Evolutionary conservation across 2,329 filamentous ascomycete species (phyloP).

Genomic region (Cladobotryum mycophilum): DNA sequence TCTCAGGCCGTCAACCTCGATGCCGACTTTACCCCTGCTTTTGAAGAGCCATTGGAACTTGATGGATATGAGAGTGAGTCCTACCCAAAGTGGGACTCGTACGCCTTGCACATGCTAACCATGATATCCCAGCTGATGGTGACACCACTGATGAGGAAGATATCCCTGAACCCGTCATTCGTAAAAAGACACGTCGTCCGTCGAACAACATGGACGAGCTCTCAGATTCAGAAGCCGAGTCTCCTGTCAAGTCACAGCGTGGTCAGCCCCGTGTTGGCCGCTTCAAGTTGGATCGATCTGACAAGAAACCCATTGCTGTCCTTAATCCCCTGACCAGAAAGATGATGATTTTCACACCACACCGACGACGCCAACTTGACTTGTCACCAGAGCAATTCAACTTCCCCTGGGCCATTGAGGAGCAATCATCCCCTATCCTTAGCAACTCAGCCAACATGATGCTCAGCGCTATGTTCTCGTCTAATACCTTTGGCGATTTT

Average conservation of each 20-base stretch:
- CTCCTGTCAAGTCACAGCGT: constrained; percentile 39
- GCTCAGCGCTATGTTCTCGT: constrained; percentile 65
- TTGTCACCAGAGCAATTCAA: constrained; percentile 51
- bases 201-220: constrained; percentile 31
- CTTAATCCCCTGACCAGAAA: constrained; percentile 52
- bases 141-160: constrained; percentile 59
- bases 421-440: constrained; percentile 50
- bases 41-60: constrained; percentile 36
- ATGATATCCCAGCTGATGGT: constrained; percentile 43
- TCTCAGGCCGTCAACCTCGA: constrained; percentile 22
- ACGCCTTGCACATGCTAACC: constrained; percentile 31
- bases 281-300: constrained; percentile 48
- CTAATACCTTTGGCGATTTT: constrained; percentile 49
- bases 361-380: constrained; percentile 42
- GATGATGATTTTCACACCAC: constrained; percentile 58
- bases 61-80: constrained; percentile 57
- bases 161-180: constrained; percentile 42
- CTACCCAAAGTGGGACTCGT: constrained; percentile 13
- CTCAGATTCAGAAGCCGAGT: constrained; percentile 46
- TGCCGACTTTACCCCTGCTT: constrained; percentile 22
- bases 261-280: constrained; percentile 49
- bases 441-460: constrained; percentile 68
- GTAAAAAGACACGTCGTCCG: constrained; percentile 42
- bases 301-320: constrained; percentile 53
- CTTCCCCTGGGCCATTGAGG: constrained; percentile 37